Evolutionary conservation across 768 basidiomycete genomes (phyloP), one percentile per base, ranked within the genome.

Genomic region (Infundibulicybe gibba): DNA sequence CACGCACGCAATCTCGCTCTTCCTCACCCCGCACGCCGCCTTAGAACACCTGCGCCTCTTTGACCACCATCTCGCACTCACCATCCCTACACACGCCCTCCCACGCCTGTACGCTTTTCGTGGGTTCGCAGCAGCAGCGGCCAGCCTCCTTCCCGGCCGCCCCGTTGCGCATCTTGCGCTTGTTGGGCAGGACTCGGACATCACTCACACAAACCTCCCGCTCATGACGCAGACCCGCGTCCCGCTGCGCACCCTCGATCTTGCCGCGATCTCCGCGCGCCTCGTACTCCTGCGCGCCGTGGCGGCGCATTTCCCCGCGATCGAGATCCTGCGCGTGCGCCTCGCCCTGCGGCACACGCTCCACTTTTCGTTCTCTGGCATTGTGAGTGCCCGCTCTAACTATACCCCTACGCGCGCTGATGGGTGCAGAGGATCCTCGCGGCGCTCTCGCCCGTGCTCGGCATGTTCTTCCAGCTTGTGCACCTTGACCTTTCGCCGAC

Each of bases 311-410:
- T 67, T 85, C 41, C 64, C 70, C 41, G 66, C 67, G 41, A 59
- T 86, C 38, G 72, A 80, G 57, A 66, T 61, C 35, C 67, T 85
- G 56, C 72, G 72, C 48, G 69, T 85, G 34, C 71, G 71, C 54
- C 75, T 84, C 39, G 81, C 83, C 15, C 66, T 85, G 31, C 67
- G 83, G 32, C 82, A 85, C 56, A 84, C 83, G 6, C 69, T 85
- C 21, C 83, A 84, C 54, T 80, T 76, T 56, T 70, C 81, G 17
- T 69, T 83, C 48, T 75, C 77, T 17, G 83, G 82, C 43, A 81
- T 83, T 63, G 83, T 84, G 66, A 80, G 83, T 69, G 44, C 16
- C 32, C 40, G n/a, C 14, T 42, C 12, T 19, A 39, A 41, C 38
- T 33, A 19, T 19, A 30, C 41, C 38, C 32, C 17, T 39, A 40